Conservation (phyloP, 192 early-diverging fungal genomes). For the Spizellomyces sp. region DNA sequence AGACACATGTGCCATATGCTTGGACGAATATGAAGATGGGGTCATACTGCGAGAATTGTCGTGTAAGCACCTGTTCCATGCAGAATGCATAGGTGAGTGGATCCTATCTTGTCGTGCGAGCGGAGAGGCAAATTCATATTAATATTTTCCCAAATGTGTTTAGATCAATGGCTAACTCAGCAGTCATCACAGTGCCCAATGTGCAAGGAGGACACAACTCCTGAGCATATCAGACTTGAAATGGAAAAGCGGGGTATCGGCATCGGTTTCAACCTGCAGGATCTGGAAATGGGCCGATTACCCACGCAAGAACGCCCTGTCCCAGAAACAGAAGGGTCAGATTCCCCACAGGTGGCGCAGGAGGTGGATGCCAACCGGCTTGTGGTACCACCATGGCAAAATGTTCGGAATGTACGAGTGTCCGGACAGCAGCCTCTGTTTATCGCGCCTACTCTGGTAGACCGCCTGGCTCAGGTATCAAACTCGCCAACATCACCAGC, state of each 20-base stretch:
- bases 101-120: background rate
- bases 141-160: background rate
- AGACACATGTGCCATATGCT: slow-evolving; percentile 68
- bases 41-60: slow-evolving; percentile 58
- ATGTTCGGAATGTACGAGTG: background rate
- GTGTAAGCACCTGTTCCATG: slow-evolving; percentile 67
- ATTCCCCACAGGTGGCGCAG: background rate
- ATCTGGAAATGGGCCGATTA: slow-evolving; percentile 3
- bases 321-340: background rate
- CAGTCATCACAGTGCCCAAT: slow-evolving; percentile 23
- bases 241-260: slow-evolving; percentile 18
- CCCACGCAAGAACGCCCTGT: background rate
- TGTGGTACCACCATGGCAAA: background rate
- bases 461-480: background rate
- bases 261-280: slow-evolving; percentile 16
- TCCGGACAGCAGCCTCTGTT: background rate
- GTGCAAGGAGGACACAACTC: slow-evolving; percentile 30
- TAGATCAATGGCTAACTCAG: slow-evolving; percentile 28
- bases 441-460: background rate
- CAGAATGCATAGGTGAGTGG: slow-evolving; percentile 61
- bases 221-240: slow-evolving; percentile 10
- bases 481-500: background rate
- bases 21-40: slow-evolving; percentile 65
- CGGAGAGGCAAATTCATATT: background rate
- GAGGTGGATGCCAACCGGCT: too few species aligned